These are phyloP conservation scores for Cladosporium phlei DNA, from an alignment of 2,329 filamentous ascomycete genomes.

Conservation along the genomic window DNA sequence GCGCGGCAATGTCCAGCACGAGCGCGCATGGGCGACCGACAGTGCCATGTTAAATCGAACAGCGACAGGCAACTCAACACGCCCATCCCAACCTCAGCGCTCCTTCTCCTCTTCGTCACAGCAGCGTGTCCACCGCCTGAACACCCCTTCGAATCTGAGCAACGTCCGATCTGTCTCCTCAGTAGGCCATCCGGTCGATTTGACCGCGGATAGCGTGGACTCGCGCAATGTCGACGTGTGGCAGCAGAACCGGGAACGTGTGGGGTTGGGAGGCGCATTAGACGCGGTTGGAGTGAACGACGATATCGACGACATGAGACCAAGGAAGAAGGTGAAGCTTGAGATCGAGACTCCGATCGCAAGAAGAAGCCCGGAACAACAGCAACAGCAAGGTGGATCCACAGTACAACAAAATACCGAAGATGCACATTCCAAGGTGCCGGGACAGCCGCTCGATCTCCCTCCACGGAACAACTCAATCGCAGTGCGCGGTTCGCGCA, in stretches of 20 bases:
- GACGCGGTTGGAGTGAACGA: conserved; percentile 16
- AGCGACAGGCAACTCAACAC: conserved; percentile 14
- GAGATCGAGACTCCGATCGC: conserved; percentile 11
- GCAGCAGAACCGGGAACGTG: conserved; percentile 15
- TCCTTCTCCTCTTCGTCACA: conserved; percentile 7
- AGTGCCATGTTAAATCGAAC: conserved; percentile 19
- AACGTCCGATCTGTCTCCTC: conserved; percentile 30
- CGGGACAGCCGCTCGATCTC: conserved; percentile 17
- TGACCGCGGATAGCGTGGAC: conserved; percentile 21
- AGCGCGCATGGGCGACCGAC: conserved; percentile 13
- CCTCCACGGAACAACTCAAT: conserved; percentile 2
- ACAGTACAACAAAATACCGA: neutral
- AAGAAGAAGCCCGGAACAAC: conserved; percentile 2
- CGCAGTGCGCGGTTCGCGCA: neutral
- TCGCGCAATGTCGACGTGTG: conserved; percentile 20
- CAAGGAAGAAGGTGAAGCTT: conserved; percentile 27
- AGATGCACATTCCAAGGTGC: conserved; percentile 18
- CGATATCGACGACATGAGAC: conserved; percentile 23
- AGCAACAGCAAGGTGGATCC: neutral
- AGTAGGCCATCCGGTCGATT: conserved; percentile 23
- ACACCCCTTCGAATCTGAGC: conserved; percentile 30
- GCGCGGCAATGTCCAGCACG: conserved; percentile 8
- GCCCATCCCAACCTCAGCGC: conserved; percentile 16
- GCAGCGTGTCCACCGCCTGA: conserved; percentile 17
- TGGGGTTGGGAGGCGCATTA: conserved; percentile 18